Conservation (phyloP, 768 basidiomycete species). For the Boletus barrowsii region DNA sequence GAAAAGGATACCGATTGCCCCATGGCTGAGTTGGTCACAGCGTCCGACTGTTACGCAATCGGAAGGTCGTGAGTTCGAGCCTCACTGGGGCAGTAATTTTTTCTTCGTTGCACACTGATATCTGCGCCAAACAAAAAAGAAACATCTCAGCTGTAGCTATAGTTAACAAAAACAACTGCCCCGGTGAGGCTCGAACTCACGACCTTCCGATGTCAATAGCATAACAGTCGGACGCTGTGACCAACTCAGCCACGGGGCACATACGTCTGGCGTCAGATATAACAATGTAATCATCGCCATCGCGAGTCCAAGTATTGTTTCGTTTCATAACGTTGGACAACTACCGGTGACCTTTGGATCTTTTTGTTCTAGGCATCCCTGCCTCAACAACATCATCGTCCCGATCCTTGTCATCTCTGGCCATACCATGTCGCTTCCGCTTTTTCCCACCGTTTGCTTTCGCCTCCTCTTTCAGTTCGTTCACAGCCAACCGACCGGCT, state of each 20-base stretch:
- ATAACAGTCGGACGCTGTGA: slow-evolving; percentile 77
- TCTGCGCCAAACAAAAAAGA: not conserved
- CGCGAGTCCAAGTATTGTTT: not conserved
- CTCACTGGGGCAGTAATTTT: slow-evolving; percentile 52
- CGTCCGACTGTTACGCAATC: slow-evolving; percentile 67
- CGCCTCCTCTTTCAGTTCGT: slow-evolving; percentile 78
- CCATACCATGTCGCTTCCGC: slow-evolving; percentile 45
- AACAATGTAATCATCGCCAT: not conserved
- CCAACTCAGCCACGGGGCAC: slow-evolving; percentile 76
- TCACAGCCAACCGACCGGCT: slow-evolving; percentile 72
- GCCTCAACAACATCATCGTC: slow-evolving; percentile 94
- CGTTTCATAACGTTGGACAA: not conserved
- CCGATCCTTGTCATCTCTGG: slow-evolving; percentile 76
- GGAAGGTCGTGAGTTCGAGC: slow-evolving; percentile 71
- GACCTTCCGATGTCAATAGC: slow-evolving; percentile 51
- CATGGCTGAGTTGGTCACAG: slow-evolving; percentile 78
- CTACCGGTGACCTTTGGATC: slow-evolving; percentile 46
- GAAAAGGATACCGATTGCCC: slow-evolving; percentile 38
- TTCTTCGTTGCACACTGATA: not conserved
- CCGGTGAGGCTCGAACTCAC: slow-evolving; percentile 68
- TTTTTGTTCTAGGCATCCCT: slow-evolving; percentile 73
- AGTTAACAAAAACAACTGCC: slow-evolving; percentile 33
- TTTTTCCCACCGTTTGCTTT: slow-evolving; percentile 49
- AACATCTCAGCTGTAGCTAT: not conserved
- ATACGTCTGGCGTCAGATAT: not conserved